These are phyloP conservation scores for Blastocystis sp. DNA, from an alignment of 352 stramenopile species.

Conservation along the genomic window DNA sequence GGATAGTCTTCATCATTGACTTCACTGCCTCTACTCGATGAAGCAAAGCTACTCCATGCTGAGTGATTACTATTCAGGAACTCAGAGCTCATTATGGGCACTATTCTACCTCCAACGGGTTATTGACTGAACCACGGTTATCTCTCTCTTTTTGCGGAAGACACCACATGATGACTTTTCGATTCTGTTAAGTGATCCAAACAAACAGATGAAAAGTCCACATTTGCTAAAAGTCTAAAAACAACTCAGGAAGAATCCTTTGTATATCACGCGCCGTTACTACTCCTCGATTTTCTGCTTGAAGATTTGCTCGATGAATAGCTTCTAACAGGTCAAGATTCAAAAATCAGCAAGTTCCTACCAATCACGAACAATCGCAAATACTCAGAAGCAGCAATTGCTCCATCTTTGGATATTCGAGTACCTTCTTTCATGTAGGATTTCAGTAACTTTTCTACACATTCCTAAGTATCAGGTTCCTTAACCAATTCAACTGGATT, in stretches of 20 bases:
- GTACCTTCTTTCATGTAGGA: constrained; percentile 45
- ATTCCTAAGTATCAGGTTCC: not conserved
- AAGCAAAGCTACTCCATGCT: not conserved
- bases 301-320: constrained; percentile 9
- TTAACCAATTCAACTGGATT: not conserved
- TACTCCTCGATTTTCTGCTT: constrained; percentile 29
- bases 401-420: constrained; percentile 8
- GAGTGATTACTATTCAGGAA: not conserved
- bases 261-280: constrained; percentile 32
- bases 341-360: not conserved
- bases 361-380: constrained; percentile 36
- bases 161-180: not conserved
- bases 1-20: not conserved
- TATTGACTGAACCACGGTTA: not conserved
- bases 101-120: not conserved
- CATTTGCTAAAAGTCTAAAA: constrained; percentile 33
- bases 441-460: constrained; percentile 23
- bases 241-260: constrained; percentile 22
- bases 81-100: not conserved
- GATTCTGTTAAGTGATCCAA: not conserved
- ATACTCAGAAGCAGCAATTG: constrained; percentile 4
- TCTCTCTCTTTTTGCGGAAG: not conserved
- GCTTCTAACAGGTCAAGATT: constrained; percentile 7
- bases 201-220: not conserved
- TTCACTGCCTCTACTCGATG: not conserved